These are phyloP conservation scores for Microbotryum lychnidis-dioicae DNA, from an alignment of 1,284 basidiomycete genomes.

Conservation along the genomic window DNA sequence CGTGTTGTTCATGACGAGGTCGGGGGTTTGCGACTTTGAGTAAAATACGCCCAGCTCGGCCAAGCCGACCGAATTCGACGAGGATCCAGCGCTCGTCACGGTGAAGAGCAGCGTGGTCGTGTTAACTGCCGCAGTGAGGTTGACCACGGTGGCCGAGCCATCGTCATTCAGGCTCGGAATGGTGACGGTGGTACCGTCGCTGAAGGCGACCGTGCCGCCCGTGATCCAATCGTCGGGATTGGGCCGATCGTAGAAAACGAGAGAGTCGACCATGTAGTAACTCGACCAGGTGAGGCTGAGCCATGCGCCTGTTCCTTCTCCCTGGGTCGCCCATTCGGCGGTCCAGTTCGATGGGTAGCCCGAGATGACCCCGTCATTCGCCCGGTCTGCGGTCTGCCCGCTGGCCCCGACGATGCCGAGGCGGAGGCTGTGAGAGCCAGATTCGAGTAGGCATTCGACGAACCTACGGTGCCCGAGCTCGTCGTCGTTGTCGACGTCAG, in stretches of 20 bases:
- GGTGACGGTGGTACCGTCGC: slow-evolving; percentile 11
- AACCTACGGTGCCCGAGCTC: background rate
- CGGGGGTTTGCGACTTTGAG: slow-evolving; percentile 4
- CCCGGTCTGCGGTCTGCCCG: slow-evolving; percentile 12
- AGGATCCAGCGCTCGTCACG: slow-evolving; percentile 12
- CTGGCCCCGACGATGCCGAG: slow-evolving; percentile 8
- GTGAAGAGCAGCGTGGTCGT: too few relatives aligned
- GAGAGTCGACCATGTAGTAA: slow-evolving; percentile 10
- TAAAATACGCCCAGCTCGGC: slow-evolving; percentile 26
- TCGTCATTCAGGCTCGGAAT: slow-evolving; percentile 17
- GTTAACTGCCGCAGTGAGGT: too few relatives aligned
- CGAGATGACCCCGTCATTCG: slow-evolving; percentile 23
- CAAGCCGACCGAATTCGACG: slow-evolving; percentile 27
- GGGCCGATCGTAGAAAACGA: slow-evolving; percentile 23
- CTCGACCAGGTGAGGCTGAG: slow-evolving; percentile 18
- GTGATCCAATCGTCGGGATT: slow-evolving; percentile 27
- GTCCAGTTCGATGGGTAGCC: slow-evolving; percentile 21
- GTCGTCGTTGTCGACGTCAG: too few relatives aligned
- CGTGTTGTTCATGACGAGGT: background rate
- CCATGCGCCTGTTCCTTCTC: slow-evolving; percentile 18
- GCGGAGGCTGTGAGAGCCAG: slow-evolving; percentile 12
- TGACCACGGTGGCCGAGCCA: slow-evolving; percentile 1
- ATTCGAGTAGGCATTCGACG: background rate
- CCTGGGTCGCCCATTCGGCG: slow-evolving; percentile 26
- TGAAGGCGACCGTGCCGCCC: slow-evolving; percentile 8